Base-by-base conservation (phyloP, 345 rosid species). In the Moringa oleifera region DNA sequence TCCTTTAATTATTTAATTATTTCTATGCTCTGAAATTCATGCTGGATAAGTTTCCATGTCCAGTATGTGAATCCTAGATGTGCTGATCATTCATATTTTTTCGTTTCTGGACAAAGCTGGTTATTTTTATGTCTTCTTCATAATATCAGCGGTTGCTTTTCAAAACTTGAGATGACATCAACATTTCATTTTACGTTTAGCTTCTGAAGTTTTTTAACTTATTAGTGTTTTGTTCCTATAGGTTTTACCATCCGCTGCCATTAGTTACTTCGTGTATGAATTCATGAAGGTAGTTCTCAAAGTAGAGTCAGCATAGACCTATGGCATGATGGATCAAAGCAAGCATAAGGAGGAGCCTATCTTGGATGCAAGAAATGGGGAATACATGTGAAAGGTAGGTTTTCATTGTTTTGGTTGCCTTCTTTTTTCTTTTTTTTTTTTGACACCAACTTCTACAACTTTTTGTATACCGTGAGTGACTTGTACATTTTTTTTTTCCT, bases 211-310 rank as follows among this genome's bases (percentile, higher is more conserved):
- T 41, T 4, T 15, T 9, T 41, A 41, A 41, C 47, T 4, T 41
- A 9, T 15, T 11, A 15, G 13, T 4, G 6, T 41, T 41, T 15
- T 41, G 12, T 41, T 41, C 17, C 57, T 77, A 23, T 89, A 92
- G 97, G 98, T 89, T 31, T 77, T 89, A 65, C 98, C 97, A 47
- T 93, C 97, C 0, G 97, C 94, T 68, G 88, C 94, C 21, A 87
- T 89, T 81, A 89, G 97, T 73, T 89, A 85, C 81, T 74, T 86
- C 8, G 82, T 89, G 41, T 87, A 89, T 33, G 95, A 93, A 68
- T 89, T 78, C 75, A 80, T 87, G 96, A 93, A 93, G 90, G 81
- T 87, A 65, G 86, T 87, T 68, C 93, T 93, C 57, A 77, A 87
- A 76, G 97, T 87, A 59, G 90, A 93, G 66, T 85, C 75, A 0